phyloP scores from a whole-genome alignment of 2,329 filamentous ascomycete species.

The Cercospora nicotianae region DNA sequence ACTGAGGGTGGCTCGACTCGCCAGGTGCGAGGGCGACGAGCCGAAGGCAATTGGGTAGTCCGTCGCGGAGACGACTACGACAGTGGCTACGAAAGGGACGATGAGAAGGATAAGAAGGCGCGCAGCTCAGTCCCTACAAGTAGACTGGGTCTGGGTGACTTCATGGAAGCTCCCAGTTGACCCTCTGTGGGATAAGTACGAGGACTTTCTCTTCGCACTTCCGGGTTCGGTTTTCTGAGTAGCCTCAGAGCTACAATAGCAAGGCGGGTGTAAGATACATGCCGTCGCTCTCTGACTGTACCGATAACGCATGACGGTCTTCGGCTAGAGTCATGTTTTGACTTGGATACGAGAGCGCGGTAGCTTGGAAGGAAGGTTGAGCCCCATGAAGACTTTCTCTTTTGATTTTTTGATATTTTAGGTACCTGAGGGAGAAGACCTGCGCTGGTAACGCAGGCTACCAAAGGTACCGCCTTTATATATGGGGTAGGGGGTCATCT shows the following conservation, averaged over 20 bases:
- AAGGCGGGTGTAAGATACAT: not conserved
- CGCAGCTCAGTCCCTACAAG: not conserved
- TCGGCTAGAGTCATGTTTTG: not conserved
- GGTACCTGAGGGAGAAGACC: not conserved
- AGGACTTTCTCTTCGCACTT: not conserved
- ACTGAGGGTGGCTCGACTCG: not conserved
- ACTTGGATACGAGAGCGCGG: not conserved
- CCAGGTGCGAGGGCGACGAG: not conserved
- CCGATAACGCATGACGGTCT: not conserved
- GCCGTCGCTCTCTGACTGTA: not conserved
- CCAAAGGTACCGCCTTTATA: not conserved
- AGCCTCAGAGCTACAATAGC: not conserved
- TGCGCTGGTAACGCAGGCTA: not conserved
- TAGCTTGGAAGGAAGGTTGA: not conserved
- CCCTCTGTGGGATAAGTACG: not conserved
- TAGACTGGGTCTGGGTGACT: not conserved
- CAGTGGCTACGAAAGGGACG: not conserved
- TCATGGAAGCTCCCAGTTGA: not conserved
- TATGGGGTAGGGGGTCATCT: constrained; percentile 4
- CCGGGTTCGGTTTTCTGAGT: not conserved
- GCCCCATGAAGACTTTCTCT: not conserved
- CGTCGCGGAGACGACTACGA: not conserved
- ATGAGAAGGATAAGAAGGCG: not conserved
- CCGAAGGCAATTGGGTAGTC: not conserved
- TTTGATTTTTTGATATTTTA: not conserved